Percentiles rank a stretch among this genome's conserved stretches.
Conservation (phyloP, 2,329 filamentous ascomycete genomes). For the Calonectria pteridis region DNA sequence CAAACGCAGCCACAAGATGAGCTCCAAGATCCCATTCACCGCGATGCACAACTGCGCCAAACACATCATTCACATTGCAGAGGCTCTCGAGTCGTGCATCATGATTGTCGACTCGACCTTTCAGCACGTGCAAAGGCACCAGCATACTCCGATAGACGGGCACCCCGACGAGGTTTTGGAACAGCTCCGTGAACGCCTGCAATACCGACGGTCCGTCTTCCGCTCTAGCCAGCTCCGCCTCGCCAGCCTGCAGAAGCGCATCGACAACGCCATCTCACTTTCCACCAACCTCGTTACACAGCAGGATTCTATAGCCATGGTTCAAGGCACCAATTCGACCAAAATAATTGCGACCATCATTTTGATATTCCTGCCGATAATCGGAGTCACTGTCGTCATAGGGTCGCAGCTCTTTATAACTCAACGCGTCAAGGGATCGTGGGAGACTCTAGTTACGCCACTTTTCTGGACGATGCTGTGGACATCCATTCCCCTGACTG, state of each 20-base stretch:
- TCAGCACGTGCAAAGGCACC: constrained; percentile 26
- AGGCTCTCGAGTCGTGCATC: constrained; percentile 45
- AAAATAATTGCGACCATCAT: constrained; percentile 54
- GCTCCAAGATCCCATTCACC: constrained; percentile 43
- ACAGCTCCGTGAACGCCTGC: constrained; percentile 46
- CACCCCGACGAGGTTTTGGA: constrained; percentile 32
- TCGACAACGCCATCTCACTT: constrained; percentile 50
- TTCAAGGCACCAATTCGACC: constrained; percentile 52
- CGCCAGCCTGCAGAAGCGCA: constrained; percentile 50
- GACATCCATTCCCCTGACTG: constrained; percentile 47
- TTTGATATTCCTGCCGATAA: constrained; percentile 53
- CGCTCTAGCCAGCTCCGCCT: constrained; percentile 51
- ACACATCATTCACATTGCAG: constrained; percentile 46
- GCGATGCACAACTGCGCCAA: constrained; percentile 48
- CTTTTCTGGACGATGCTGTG: constrained; percentile 48
- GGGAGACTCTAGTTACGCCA: constrained; percentile 42
- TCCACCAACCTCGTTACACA: constrained; percentile 53
- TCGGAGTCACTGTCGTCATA: constrained; percentile 49
- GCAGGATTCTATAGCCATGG: constrained; percentile 51
- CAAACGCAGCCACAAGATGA: constrained; percentile 42
- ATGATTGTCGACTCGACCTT: constrained; percentile 41
- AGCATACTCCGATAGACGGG: not conserved
- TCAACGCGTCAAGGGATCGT: constrained; percentile 33
- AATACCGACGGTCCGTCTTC: constrained; percentile 50
- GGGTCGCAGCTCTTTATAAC: constrained; percentile 46